Evolutionary conservation across 345 rosid species (phyloP).

Genomic region (Eucalyptus marginata): DNA sequence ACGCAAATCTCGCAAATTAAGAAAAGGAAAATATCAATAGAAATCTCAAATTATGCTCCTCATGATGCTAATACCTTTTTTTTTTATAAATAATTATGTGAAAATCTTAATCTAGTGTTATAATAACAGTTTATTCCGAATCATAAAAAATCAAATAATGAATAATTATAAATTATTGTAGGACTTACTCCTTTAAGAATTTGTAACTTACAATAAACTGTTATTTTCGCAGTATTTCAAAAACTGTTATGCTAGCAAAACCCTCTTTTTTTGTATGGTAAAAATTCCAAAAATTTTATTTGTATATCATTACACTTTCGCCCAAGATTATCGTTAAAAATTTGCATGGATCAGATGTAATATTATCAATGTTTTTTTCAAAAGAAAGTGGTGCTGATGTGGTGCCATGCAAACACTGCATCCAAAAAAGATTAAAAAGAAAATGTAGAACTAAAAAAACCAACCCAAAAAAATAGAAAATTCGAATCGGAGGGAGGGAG

Average conservation of each 20-base stretch:
- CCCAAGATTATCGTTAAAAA: neutral
- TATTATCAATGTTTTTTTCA: neutral
- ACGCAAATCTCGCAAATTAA: neutral
- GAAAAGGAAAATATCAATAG: neutral
- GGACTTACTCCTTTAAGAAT: accelerated
- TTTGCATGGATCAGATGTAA: accelerated
- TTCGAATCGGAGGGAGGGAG: neutral
- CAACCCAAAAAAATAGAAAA: neutral
- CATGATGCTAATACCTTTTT: neutral
- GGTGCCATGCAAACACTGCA: neutral
- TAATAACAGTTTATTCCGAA: no score
- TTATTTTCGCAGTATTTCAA: no score
- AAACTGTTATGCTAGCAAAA: no score
- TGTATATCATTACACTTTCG: neutral
- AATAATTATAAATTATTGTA: no score
- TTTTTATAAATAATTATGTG: no score
- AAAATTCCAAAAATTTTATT: neutral
- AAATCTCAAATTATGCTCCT: neutral
- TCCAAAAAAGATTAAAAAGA: neutral
- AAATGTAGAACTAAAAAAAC: neutral
- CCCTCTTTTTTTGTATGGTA: no score
- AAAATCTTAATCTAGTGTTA: accelerated
- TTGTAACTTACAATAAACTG: accelerated
- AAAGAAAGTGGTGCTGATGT: neutral
- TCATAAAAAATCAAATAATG: no score